Conservation (phyloP, 345 rosid species). For the Dipteronia dyeriana region DNA sequence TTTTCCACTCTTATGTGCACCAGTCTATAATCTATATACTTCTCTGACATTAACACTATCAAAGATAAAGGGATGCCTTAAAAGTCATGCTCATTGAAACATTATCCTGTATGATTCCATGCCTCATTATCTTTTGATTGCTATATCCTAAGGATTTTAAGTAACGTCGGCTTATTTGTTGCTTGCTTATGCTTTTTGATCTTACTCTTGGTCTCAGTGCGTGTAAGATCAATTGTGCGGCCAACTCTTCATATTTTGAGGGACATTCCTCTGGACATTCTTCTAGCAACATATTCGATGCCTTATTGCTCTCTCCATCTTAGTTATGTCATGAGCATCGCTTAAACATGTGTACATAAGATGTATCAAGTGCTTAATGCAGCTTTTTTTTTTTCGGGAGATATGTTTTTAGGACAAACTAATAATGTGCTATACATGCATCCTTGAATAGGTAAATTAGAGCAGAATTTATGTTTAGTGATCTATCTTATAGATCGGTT, state of each 20-base stretch:
- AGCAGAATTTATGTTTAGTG: constrained; percentile 6
- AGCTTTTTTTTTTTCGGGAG: not conserved
- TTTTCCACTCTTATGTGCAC: not conserved
- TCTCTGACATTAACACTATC: not conserved
- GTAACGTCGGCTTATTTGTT: not conserved
- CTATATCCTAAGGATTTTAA: not conserved
- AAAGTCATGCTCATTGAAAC: not conserved
- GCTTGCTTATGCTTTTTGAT: not conserved
- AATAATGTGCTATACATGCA: not conserved
- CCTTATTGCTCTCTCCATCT: not conserved
- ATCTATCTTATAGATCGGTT: not conserved
- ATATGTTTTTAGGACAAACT: not conserved
- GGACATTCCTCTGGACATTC: not conserved
- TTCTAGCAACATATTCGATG: not conserved
- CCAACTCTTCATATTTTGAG: not conserved
- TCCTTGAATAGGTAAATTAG: constrained; percentile 1
- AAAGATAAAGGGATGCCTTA: not conserved
- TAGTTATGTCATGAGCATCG: not conserved
- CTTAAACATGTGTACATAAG: not conserved
- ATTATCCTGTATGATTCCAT: not conserved
- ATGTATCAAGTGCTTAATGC: not conserved
- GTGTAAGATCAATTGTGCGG: not conserved
- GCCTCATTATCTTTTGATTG: not conserved
- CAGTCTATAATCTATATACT: not conserved
- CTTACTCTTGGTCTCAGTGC: not conserved